Evolutionary conservation across 1,284 basidiomycete species (phyloP), one percentile per base, ranked within the genome.

Genomic region (Taiwanofungus camphoratus): DNA sequence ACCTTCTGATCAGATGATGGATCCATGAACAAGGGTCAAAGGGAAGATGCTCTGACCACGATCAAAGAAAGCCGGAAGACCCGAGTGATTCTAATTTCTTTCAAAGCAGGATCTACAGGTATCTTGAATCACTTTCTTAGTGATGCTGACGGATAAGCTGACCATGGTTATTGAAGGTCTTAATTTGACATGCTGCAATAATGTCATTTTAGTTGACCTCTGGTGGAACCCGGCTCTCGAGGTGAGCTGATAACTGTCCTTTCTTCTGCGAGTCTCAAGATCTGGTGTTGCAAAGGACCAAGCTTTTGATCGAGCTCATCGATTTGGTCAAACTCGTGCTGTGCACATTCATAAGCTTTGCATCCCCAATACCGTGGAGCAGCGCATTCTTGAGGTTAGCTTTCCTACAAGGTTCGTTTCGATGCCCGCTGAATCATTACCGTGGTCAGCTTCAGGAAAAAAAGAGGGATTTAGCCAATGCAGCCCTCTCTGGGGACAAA

Each of bases 151-250:
- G 39, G 36, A 5, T 30, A 39, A 24, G 9, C 37, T 19, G 24
- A 24, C 33, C 44, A 19, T 35, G 34, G 49, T 24, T 48, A 29
- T 8, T 41, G 31, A 33, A 79, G 92, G 93, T 39, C 74, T 99
- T 31, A 99, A 99, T 61, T 61, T 99, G 55, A 97, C 93, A 0
- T 85, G 82, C 41, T 98, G 95, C 67, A 95, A 92, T 63, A 90
- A 93, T 51, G 93, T 96, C 38, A 87, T 96, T 52, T 73, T 97
- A 4, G 79, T 90, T 49, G 94, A 97, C 60, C 65, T 96, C 40
- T 98, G 95, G 95, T 97, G 92, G 90, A 94, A 93, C 63, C 88
- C 89, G 11, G 89, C 88, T 0, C 71, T 91, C 3, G 88, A 92
- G 69, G 83, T 78, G 47, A 34, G 63, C 35, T 23, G 8, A 18